Evolutionary conservation across 1,284 basidiomycete genomes (phyloP), one percentile per base, ranked within the genome.

Genomic region (Leucocoprinus gongylophorus): DNA sequence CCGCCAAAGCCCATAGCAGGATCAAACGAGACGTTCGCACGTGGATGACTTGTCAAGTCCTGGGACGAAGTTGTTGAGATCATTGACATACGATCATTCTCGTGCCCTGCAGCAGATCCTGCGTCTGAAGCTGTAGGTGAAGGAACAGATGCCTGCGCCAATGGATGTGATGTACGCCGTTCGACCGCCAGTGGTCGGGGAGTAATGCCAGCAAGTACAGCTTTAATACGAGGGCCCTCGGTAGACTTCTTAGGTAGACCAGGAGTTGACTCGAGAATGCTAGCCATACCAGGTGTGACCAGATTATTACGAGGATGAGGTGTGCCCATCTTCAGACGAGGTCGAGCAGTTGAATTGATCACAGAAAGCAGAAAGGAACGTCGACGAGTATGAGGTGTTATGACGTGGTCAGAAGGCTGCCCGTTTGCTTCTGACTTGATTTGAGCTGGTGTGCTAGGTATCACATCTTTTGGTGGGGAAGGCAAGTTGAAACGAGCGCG

Each of bases 11-110:
- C 85, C 63, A 87, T 79, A 5, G 83, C 75, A 33, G 86, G 85
- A 61, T 90, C 88, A 56, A 92, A 89, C 7, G 88, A 91, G 13
- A 87, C 87, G 60, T 93, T 93, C 37, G 81, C 85, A 8, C 86
- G 81, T 29, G 79, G 81, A 60, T 89, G 83, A 5, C 84, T 81
- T 1, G 87, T 89, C 35, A 93, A 71, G 62, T 93, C 91, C 56
- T 91, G 86, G 20, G 89, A 91, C 1, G 89, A 91, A 2, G 85
- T 78, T 0, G 85, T 88, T 3, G 88, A 91, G 38, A 87, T 72
- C 65, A 86, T 81, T 0, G 87, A 88, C 2, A 71, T 75, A 30
- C 72, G 71, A 47, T 81, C 80, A 7, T 61, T 60, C 46, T 65
- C 64, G 46, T 66, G 65, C 3, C 60, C 52, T 2, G 54, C 48